phyloP scores from a whole-genome alignment of 148 eudicot species.

The Camellia granthamiana region DNA sequence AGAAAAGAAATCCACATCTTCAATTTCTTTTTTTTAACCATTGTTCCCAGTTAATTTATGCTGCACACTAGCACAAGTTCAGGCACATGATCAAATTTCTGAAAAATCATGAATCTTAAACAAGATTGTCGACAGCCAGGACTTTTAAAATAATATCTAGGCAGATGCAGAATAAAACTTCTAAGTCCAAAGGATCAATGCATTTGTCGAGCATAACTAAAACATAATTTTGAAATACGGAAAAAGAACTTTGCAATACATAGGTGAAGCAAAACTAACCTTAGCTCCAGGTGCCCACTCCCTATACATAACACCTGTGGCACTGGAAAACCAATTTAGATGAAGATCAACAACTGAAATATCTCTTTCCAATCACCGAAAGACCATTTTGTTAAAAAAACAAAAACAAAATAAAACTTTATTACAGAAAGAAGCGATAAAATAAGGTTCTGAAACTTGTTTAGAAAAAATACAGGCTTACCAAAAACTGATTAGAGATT shows the following conservation, averaged over 20 bases:
- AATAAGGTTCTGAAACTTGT: background rate
- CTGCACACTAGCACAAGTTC: background rate
- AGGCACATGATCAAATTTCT: background rate
- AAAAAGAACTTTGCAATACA: background rate
- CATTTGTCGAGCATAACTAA: background rate
- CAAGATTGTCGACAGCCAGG: background rate
- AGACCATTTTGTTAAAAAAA: background rate
- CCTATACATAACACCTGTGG: constrained; percentile 81
- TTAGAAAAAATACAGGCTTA: background rate
- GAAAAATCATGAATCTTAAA: background rate
- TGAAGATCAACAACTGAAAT: constrained; percentile 22
- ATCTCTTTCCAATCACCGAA: background rate
- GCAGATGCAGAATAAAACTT: background rate
- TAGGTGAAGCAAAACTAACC: constrained; percentile 46
- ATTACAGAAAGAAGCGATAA: constrained; percentile 5
- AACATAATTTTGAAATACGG: background rate
- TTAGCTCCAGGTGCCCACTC: constrained; percentile 99
- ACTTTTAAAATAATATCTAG: background rate
- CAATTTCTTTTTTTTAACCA: background rate
- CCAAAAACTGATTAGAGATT: background rate
- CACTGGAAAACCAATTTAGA: constrained; percentile 47
- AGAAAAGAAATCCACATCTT: background rate
- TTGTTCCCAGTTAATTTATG: background rate
- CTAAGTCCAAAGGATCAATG: background rate
- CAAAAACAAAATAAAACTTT: no score